Evolutionary conservation across 2,329 filamentous ascomycete species (phyloP).

Genomic region (Alternaria triticina): DNA sequence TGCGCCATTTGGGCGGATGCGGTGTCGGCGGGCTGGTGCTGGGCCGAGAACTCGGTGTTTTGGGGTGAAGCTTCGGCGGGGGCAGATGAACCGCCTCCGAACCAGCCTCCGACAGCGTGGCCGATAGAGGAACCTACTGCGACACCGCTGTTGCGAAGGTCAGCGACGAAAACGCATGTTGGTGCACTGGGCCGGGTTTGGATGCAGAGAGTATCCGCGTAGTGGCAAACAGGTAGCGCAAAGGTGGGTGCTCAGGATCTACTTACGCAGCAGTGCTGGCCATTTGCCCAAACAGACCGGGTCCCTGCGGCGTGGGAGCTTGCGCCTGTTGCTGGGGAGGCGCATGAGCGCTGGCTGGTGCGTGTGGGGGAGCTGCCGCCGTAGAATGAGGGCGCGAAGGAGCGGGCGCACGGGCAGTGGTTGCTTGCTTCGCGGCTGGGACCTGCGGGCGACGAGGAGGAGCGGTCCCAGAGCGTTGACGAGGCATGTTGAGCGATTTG

Average conservation of each 20-base stretch:
- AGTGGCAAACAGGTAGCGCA: neutral
- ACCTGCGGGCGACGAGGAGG: conserved; percentile 53
- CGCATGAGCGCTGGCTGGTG: conserved; percentile 51
- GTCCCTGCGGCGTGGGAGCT: conserved; percentile 65
- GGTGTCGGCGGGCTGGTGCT: conserved; percentile 31
- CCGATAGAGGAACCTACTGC: conserved; percentile 95
- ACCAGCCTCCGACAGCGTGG: conserved; percentile 90
- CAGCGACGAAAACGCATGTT: neutral
- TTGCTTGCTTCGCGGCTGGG: conserved; percentile 53
- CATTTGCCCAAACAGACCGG: conserved; percentile 95
- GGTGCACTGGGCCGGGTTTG: neutral
- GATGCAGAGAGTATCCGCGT: neutral
- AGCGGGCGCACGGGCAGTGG: conserved; percentile 58
- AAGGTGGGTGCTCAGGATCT: neutral
- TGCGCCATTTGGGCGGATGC: conserved; percentile 51
- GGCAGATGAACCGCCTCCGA: conserved; percentile 72
- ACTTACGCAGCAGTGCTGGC: conserved; percentile 96
- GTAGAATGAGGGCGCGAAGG: conserved; percentile 68
- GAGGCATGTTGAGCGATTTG: conserved; percentile 51
- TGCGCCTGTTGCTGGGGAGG: conserved; percentile 55
- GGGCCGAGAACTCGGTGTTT: conserved; percentile 36
- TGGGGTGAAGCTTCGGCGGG: conserved; percentile 56
- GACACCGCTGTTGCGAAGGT: conserved; percentile 72
- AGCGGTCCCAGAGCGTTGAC: conserved; percentile 56
- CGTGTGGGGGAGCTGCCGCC: conserved; percentile 55